Conservation (phyloP, 805 yeast species). For the Komagataella pastoris region DNA sequence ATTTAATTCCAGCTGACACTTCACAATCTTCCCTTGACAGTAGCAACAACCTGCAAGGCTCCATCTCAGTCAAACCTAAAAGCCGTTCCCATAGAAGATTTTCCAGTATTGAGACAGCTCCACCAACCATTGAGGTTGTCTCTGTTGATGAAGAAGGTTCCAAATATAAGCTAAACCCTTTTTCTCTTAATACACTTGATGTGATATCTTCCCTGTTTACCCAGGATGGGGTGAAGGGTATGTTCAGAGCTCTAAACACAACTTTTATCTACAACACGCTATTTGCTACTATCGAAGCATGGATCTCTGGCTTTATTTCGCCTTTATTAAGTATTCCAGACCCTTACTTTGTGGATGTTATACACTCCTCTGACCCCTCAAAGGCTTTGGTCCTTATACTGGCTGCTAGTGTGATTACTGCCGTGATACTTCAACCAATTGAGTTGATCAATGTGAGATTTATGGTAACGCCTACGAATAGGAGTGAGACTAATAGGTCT, state of each 20-base stretch:
- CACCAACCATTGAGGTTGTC: conserved; percentile 4
- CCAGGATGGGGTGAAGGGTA: conserved; percentile 58
- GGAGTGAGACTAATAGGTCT: conserved; percentile 38
- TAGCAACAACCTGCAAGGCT: neutral
- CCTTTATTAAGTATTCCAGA: conserved; percentile 78
- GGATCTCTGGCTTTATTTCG: conserved; percentile 83
- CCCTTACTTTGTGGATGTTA: conserved; percentile 71
- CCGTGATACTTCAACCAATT: conserved; percentile 63
- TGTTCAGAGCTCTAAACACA: conserved; percentile 66
- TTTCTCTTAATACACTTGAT: conserved; percentile 49
- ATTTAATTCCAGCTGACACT: neutral
- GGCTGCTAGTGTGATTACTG: conserved; percentile 59
- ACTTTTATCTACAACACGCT: conserved; percentile 68
- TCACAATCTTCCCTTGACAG: neutral
- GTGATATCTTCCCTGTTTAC: conserved; percentile 50
- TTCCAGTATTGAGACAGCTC: conserved; percentile 17
- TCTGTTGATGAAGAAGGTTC: neutral
- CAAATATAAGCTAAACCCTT: conserved; percentile 29
- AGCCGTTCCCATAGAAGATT: conserved; percentile 16
- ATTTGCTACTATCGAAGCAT: conserved; percentile 68
- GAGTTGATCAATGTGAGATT: conserved; percentile 71
- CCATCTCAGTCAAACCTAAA: neutral
- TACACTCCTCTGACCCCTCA: conserved; percentile 68
- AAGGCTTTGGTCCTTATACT: conserved; percentile 56
- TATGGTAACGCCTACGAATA: conserved; percentile 51